Base-by-base conservation (phyloP, 441 rosid species). In the Erysimum cheiri region DNA sequence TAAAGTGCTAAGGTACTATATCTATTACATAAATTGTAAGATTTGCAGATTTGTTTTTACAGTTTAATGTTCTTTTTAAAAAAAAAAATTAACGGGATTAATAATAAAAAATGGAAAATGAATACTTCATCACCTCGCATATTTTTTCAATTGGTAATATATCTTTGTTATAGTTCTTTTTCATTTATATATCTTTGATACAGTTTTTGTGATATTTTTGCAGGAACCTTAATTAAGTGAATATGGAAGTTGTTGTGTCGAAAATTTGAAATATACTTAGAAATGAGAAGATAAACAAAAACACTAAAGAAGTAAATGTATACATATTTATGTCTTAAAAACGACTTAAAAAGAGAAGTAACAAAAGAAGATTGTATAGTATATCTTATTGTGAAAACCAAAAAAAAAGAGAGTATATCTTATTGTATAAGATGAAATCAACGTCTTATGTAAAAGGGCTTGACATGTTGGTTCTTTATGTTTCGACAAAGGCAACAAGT, bases 211-310 rank as follows among this genome's bases (percentile, higher is more conserved):
- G 56, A 50, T 66, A 32, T 49, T 67, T 50, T 73, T 59, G 56
- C 77, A 73, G 77, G 77, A 46, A 53, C 58, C 62, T 37, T 35
- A 33, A n/a, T 63, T 8, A 66, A 49, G 39, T 67, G 68, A 31
- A 40, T 32, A 43, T 44, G 69, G 63, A 73, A 52, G 63, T 41
- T 41, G 36, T 3, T 58, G 41, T 52, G 46, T 5, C 13, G 32
- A 22, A 22, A 1, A 22, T 22, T 22, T 2, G 24, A 66, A 46
- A 65, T 50, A 22, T 58, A 60, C 19, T 3, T 50, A 33, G 7
- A 29, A 14, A 33, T 4, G 6, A 3, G 36, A 46, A 28, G 3
- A 12, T 8, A 4, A 35, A 24, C 2, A 22, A 12, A 3, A 26
- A 3, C 9, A 22, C 6, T 31, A 37, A 60, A 12, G 3, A 43